phyloP scores from a whole-genome alignment of 345 rosid species.

The Heritiera littoralis region DNA sequence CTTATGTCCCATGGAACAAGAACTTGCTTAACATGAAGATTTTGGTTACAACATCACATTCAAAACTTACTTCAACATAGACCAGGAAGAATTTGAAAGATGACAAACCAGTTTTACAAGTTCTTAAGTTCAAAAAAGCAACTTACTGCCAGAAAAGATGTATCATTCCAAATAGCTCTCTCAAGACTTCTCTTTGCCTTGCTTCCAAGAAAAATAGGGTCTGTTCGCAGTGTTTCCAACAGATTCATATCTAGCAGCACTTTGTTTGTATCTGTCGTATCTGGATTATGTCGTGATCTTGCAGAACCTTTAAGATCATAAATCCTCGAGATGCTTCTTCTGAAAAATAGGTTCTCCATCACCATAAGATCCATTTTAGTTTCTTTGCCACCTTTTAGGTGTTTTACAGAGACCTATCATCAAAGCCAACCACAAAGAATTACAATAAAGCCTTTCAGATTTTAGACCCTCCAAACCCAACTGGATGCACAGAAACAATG shows the following conservation, averaged over 20 bases:
- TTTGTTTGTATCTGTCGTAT: conserved; percentile 70
- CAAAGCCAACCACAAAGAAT: conserved; percentile 19
- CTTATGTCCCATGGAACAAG: not conserved
- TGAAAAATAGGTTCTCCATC: conserved; percentile 95
- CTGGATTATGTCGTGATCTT: conserved; percentile 83
- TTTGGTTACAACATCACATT: not conserved
- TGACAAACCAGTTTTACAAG: not conserved
- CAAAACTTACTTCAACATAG: not conserved
- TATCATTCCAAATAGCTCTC: conserved; percentile 98
- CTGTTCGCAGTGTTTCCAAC: conserved; percentile 71
- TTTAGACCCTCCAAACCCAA: not conserved
- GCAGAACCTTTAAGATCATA: conserved; percentile 95
- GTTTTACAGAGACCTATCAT: conserved; percentile 73
- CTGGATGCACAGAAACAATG: not conserved
- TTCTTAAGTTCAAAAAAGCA: not conserved
- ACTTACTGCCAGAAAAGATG: conserved; percentile 88
- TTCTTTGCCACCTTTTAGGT: conserved; percentile 83
- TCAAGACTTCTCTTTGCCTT: conserved; percentile 89
- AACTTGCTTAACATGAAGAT: not conserved
- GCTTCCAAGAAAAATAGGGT: conserved; percentile 94
- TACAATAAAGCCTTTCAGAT: not conserved
- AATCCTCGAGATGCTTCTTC: conserved; percentile 67
- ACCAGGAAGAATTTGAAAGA: not conserved
- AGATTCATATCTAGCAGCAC: conserved; percentile 89
- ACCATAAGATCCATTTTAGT: conserved; percentile 92